Evolutionary conservation across 768 basidiomycete genomes (phyloP).

Genomic region (Pleurotus djamor): DNA sequence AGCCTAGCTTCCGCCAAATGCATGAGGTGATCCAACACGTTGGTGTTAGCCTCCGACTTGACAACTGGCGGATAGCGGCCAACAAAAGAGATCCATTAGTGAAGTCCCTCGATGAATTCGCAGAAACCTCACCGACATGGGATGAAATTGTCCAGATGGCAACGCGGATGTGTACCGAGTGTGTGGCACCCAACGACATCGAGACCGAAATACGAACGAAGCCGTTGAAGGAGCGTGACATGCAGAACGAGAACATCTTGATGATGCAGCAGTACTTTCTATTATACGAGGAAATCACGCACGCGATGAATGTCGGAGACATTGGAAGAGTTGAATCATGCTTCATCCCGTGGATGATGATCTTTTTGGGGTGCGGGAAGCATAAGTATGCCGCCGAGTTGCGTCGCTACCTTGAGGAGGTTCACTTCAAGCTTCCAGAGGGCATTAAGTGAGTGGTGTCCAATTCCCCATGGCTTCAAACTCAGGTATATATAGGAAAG

Average conservation of each 20-base stretch:
- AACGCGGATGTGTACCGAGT: background rate
- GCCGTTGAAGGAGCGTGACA: background rate
- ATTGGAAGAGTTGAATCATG: conserved; percentile 17
- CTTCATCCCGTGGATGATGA: conserved; percentile 14
- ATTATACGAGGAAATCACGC: background rate
- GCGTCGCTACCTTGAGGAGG: conserved; percentile 12
- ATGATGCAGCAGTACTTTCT: background rate
- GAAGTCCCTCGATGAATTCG: conserved; percentile 17
- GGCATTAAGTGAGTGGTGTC: conserved; percentile 10
- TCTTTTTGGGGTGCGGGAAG: conserved; percentile 20
- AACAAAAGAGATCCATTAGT: background rate
- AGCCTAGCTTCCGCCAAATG: conserved; percentile 24
- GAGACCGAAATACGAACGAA: background rate
- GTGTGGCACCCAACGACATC: background rate
- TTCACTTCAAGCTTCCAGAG: conserved; percentile 13
- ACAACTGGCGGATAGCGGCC: conserved; percentile 21
- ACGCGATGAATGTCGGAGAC: conserved; percentile 22
- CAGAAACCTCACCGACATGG: conserved; percentile 17
- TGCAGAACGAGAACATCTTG: background rate
- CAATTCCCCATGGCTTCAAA: no score
- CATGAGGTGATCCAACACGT: conserved; percentile 24
- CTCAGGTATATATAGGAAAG: conserved; percentile 11
- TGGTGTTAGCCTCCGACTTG: conserved; percentile 9
- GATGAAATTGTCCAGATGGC: conserved; percentile 12
- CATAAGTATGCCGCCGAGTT: conserved; percentile 23